These are phyloP conservation scores for Penicillium longicatenatum DNA, from an alignment of 495 filamentous ascomycete genomes.

Conservation along the genomic window DNA sequence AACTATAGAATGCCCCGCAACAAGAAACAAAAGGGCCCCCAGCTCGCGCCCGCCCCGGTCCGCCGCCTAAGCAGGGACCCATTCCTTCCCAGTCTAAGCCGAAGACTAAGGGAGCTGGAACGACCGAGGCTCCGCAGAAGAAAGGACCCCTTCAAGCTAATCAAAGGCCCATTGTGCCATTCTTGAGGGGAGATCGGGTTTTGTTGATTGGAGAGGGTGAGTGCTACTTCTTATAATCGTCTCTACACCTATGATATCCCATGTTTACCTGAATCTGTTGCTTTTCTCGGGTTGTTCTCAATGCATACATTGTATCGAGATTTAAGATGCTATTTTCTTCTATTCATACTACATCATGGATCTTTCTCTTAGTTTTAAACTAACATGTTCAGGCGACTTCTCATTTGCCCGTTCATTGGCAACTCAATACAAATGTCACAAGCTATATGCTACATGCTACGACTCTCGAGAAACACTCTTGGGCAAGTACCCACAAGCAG, in stretches of 20 bases:
- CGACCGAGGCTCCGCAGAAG: slow-evolving; percentile 11
- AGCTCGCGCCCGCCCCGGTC: slow-evolving; percentile 9
- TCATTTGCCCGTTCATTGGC: slow-evolving; percentile 81
- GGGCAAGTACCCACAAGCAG: slow-evolving; percentile 77
- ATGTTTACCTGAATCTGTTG: not conserved
- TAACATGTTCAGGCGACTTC: slow-evolving; percentile 64
- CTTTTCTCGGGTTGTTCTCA: not conserved
- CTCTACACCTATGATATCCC: not conserved
- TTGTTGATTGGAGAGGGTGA: slow-evolving; percentile 85
- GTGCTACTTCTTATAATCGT: slow-evolving; percentile 9
- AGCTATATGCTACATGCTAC: slow-evolving; percentile 65
- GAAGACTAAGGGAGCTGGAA: slow-evolving; percentile 7
- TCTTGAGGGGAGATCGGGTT: slow-evolving; percentile 67
- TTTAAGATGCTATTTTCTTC: too few relatives aligned
- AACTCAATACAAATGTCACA: slow-evolving; percentile 66
- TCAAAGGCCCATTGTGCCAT: slow-evolving; percentile 68
- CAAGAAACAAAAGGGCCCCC: slow-evolving; percentile 26
- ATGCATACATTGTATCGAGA: not conserved
- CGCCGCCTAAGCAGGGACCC: slow-evolving; percentile 9
- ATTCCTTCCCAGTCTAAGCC: slow-evolving; percentile 4
- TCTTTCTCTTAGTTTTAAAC: slow-evolving; percentile 4
- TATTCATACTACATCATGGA: too few relatives aligned
- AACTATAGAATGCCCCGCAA: slow-evolving; percentile 17
- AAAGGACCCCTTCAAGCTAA: slow-evolving; percentile 28
- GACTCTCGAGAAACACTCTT: slow-evolving; percentile 56